These are phyloP conservation scores for Rubia balearica DNA, from an alignment of 305 asterid genomes.

Conservation along the genomic window DNA sequence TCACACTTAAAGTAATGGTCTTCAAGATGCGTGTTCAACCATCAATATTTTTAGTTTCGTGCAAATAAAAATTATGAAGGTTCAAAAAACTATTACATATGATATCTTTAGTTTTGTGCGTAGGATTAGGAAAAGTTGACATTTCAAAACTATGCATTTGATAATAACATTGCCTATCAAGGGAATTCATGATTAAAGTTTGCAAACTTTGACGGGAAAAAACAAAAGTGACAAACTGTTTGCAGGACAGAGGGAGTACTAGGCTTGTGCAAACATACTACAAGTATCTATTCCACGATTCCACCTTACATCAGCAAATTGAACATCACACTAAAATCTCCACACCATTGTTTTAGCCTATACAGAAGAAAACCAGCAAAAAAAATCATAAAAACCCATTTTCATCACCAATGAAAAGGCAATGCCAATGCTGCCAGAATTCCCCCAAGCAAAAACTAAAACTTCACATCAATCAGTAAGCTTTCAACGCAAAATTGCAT, in stretches of 20 bases:
- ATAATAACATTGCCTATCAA: neutral
- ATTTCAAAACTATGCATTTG: neutral
- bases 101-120: neutral
- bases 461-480: neutral
- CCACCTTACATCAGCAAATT: neutral
- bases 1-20: neutral
- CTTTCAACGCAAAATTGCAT: slow-evolving; percentile 18
- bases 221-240: too few relatives aligned
- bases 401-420: slow-evolving; percentile 1
- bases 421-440: slow-evolving; percentile 7
- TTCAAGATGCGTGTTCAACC: neutral
- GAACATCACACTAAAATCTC: neutral
- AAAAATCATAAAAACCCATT: neutral
- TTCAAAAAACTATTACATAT: neutral
- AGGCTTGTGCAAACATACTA: neutral
- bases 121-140: neutral
- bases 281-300: too few relatives aligned
- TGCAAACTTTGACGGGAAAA: neutral
- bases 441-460: neutral
- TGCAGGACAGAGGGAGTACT: neutral
- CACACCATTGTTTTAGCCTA: neutral
- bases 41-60: neutral
- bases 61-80: neutral
- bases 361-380: neutral
- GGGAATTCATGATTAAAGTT: neutral